Conservation (phyloP, 495 filamentous ascomycete genomes). For the Penicillium paradoxum region DNA sequence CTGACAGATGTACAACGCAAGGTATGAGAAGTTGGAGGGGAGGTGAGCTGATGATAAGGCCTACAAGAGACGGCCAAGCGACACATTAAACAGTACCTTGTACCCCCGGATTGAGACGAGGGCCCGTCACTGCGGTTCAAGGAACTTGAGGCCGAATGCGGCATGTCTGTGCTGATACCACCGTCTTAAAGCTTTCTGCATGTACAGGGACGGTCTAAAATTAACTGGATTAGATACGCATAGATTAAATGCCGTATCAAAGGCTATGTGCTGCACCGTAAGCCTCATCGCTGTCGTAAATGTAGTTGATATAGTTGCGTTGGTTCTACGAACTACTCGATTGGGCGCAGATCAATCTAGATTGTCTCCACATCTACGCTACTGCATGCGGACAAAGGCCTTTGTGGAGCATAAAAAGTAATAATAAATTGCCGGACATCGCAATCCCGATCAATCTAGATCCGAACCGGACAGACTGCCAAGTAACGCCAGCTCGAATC, state of each 20-base stretch:
- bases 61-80: not conserved
- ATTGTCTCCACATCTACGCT: not conserved
- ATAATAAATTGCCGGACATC: conserved; percentile 10
- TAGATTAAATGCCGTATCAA: too few species aligned
- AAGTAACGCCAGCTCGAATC: not conserved
- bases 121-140: not conserved
- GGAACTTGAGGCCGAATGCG: not conserved
- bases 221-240: not conserved
- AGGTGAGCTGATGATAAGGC: not conserved
- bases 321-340: not conserved
- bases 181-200: not conserved
- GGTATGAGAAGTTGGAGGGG: not conserved
- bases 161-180: not conserved
- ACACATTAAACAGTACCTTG: not conserved
- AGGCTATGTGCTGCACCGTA: not conserved
- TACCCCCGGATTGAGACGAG: not conserved
- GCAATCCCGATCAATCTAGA: conserved; percentile 20
- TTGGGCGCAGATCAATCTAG: not conserved
- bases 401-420: conserved; percentile 9
- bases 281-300: not conserved
- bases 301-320: not conserved
- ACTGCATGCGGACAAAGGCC: conserved; percentile 22
- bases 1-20: conserved; percentile 3
- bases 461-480: conserved; percentile 11
- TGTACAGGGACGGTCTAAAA: not conserved